Evolutionary conservation across 768 basidiomycete genomes (phyloP).

Genomic region (Neoboletus subvelutipes): DNA sequence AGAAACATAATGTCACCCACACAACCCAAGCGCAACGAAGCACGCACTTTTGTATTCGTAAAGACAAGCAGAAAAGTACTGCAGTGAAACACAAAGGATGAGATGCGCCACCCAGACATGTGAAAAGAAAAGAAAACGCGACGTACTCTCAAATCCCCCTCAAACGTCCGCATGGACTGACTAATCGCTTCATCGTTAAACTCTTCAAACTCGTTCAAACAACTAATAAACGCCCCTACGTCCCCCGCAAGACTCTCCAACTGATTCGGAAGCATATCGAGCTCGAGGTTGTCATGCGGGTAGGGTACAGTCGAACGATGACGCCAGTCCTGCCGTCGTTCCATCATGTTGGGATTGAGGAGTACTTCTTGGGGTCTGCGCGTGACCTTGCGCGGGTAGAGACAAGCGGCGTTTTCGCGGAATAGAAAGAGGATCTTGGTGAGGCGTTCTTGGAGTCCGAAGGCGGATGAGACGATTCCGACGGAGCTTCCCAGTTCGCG

Average conservation of each 20-base stretch:
- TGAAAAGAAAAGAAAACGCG: neutral
- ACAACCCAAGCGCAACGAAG: neutral
- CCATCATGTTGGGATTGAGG: conserved; percentile 33
- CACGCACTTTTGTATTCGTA: conserved; percentile 43
- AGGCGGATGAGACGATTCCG: conserved; percentile 53
- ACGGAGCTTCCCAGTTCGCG: conserved; percentile 56
- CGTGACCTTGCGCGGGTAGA: conserved; percentile 48
- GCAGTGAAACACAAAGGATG: neutral
- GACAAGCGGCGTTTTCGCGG: conserved; percentile 51
- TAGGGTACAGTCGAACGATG: conserved; percentile 37
- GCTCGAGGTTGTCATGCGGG: conserved; percentile 40
- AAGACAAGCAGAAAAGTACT: conserved; percentile 54
- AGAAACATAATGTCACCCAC: too few species aligned
- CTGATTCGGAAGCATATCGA: conserved; percentile 47
- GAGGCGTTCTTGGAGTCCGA: conserved; percentile 47
- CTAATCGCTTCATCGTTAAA: conserved; percentile 52
- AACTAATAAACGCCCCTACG: conserved; percentile 46
- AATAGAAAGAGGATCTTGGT: conserved; percentile 49
- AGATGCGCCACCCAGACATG: neutral
- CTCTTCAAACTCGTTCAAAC: conserved; percentile 54
- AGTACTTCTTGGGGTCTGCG: conserved; percentile 36
- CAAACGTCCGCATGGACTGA: conserved; percentile 45
- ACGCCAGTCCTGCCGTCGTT: conserved; percentile 31
- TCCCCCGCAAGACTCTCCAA: conserved; percentile 45
- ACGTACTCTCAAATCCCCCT: conserved; percentile 46